Evolutionary conservation across 2,329 filamentous ascomycete species (phyloP), one percentile per base, ranked within the genome.

Genomic region (Curvularia sp.): DNA sequence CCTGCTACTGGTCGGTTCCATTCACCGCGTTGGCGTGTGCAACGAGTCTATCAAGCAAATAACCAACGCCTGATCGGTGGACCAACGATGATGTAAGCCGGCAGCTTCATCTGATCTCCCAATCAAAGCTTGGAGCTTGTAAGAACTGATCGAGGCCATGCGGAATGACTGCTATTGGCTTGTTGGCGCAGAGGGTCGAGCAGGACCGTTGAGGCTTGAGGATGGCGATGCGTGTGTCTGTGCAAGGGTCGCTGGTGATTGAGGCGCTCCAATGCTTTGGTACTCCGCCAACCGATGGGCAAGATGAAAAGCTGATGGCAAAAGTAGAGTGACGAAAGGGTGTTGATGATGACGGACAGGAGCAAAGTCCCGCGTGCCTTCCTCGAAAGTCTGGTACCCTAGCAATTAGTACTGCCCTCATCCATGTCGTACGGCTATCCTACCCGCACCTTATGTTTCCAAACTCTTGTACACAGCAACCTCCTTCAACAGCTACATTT

Each of bases 331-430:
- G 50, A 49, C 28, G 55, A 58, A 21, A 50, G 36, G 48, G 32
- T 34, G 46, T n/a, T 59, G 41, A 32, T 28, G 38, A 41, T 30
- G 47, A 28, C 57, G 41, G 32, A 30, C 30, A 46, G 34, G 34
- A 36, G 9, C 34, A 18, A n/a, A 30, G 57, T 59, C 43, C 57
- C 47, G 45, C 57, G 53, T 54, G 47, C 60, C 38, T 60, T 51
- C 46, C 51, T 61, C 48, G 49, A 53, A 63, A 63, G 45, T 57
- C 55, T 60, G 65, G 65, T 68, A 68, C 64, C 65, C 65, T 68
- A 68, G 62, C 34, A 57, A 50, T 59, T 68, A 66, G 64, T 60
- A 56, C 53, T 63, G 18, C 46, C 53, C 55, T 54, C 55, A 68
- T 66, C 65, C 65, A 58, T 61, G 60, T 61, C 58, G 38, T 39